Evolutionary conservation across 257 asterid species (phyloP).

Genomic region (Linaria vulgaris): DNA sequence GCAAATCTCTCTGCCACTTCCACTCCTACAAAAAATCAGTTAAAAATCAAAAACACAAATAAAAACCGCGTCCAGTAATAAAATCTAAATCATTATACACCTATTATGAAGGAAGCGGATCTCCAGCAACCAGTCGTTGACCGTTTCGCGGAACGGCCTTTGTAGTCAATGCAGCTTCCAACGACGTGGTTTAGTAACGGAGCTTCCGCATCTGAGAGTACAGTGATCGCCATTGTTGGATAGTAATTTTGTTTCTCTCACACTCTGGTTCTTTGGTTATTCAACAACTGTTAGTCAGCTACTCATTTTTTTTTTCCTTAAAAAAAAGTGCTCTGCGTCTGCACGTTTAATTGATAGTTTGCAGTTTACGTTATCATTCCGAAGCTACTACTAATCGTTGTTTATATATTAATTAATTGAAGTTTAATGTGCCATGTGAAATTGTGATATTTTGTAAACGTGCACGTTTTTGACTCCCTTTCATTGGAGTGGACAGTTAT

Average conservation of each 20-base stretch:
- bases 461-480: no score
- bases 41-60: background rate
- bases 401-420: no score
- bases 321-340: no score
- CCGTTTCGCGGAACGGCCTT: conserved; percentile 12
- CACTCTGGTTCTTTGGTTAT: no score
- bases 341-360: no score
- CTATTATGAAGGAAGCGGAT: conserved; percentile 23
- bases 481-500: no score
- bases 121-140: conserved; percentile 26
- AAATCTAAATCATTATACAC: background rate
- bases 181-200: conserved; percentile 14
- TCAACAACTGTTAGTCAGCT: no score
- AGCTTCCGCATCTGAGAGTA: background rate
- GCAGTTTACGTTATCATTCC: no score
- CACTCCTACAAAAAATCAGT: background rate
- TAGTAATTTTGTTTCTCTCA: background rate
- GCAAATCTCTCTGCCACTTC: conserved; percentile 22
- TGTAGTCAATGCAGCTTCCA: conserved; percentile 10
- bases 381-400: no score
- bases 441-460: no score
- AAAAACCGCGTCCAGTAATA: background rate
- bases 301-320: no score
- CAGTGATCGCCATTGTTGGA: background rate
- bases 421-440: no score